Percentiles rank a stretch among this genome's conserved stretches.
Evolutionary conservation across 2,329 filamentous ascomycete species (phyloP).

Genomic region (Thielaviopsis cerberus): DNA sequence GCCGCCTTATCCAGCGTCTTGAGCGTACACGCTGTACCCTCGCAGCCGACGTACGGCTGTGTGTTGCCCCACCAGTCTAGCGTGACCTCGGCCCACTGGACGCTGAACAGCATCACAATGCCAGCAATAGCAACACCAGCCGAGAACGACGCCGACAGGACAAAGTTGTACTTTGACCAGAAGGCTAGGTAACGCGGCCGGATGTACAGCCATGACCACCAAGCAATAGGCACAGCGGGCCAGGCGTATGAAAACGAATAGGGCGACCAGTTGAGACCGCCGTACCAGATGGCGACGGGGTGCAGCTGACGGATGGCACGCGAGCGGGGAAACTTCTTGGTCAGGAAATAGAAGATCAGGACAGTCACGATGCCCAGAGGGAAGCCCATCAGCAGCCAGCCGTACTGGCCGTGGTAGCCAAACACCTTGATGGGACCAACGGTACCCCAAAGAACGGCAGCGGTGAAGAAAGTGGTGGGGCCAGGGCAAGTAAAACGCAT

Average conservation of each 20-base stretch:
- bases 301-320: conserved; percentile 23
- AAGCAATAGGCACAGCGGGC: conserved; percentile 29
- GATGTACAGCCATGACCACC: conserved; percentile 29
- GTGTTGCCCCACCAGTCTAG: conserved; percentile 30
- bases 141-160: conserved; percentile 28
- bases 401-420: conserved; percentile 23
- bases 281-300: conserved; percentile 24
- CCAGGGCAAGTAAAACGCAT: conserved; percentile 22
- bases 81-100: conserved; percentile 22
- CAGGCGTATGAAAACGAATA: conserved; percentile 30
- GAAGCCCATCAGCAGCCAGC: conserved; percentile 22
- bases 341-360: conserved; percentile 18
- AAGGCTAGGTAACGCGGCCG: conserved; percentile 26
- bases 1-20: conserved; percentile 13
- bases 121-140: conserved; percentile 27
- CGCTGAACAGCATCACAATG: conserved; percentile 29
- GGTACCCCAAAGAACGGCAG: conserved; percentile 27
- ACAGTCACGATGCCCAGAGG: conserved; percentile 20
- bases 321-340: conserved; percentile 16
- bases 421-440: conserved; percentile 26
- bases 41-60: conserved; percentile 15
- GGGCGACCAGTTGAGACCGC: conserved; percentile 23
- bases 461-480: conserved; percentile 25
- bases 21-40: conserved; percentile 14
- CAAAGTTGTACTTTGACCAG: conserved; percentile 33